Evolutionary conservation across 768 basidiomycete genomes (phyloP), one percentile per base, ranked within the genome.

Genomic region (Omphalotus guepiniiformis): DNA sequence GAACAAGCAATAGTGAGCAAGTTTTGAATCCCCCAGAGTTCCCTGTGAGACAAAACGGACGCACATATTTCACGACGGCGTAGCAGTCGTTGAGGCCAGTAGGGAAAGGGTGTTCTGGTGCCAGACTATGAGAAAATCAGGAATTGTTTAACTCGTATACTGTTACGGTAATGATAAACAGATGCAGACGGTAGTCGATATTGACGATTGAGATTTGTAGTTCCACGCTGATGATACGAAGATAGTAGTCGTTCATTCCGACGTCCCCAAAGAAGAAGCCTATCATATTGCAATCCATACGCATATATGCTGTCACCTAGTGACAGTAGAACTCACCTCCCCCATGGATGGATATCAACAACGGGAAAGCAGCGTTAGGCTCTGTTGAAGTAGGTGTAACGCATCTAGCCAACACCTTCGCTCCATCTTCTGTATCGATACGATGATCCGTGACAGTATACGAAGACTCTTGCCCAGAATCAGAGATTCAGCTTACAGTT

Each of bases 21-120:
- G n/a, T n/a, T n/a, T n/a, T n/a, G n/a, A n/a, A n/a, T n/a, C n/a
- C n/a, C n/a, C n/a, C n/a, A n/a, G 49, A 25, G 38, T 56, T 49
- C 2, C 34, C 34, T 7, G 48, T 48, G 23, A 49, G 35, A 55
- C 56, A 44, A 5, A 11, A 16, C 19, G 36, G 26, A 47, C 50
- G 3, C 21, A 61, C 61, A 59, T 59, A 61, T 53, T 61, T 56
- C 32, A 63, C 30, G 4, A 54, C 56, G 13, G 52, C 52, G 32
- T 51, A 61, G 15, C 48, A 51, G 27, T 63, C 58, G 41, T 61
- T 48, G 9, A 55, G 27, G 3, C 47, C 50, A 6, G 42, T 48
- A 6, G 61, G 61, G 37, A 55, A 61, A 3, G 56, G 53, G 39
- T 56, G 36, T 40, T 63, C 61, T 2, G 61, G 61, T 2, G 59